These are phyloP conservation scores for Eragrostis tef DNA, from an alignment of 202 grass and related monocot genomes.

Conservation along the genomic window DNA sequence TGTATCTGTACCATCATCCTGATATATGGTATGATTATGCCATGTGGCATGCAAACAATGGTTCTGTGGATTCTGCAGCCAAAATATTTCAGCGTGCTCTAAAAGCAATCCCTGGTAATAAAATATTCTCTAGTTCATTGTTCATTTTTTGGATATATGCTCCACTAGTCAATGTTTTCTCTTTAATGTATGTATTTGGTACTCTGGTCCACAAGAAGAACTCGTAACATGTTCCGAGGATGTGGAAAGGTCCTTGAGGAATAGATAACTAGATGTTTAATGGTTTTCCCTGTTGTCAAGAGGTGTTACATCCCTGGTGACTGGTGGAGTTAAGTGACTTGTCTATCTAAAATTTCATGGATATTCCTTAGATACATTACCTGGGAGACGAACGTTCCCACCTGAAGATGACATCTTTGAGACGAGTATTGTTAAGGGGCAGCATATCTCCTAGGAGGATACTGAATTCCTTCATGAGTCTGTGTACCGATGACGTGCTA, in stretches of 20 bases:
- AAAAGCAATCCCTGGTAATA: conserved; percentile 94
- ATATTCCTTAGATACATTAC: neutral
- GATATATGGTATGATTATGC: conserved; percentile 98
- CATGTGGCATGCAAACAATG: conserved; percentile 77
- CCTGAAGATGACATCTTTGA: conserved; percentile 3
- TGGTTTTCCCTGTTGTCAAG: conserved; percentile 1
- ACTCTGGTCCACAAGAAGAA: neutral
- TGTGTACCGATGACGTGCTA: neutral
- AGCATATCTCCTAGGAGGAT: conserved; percentile 21
- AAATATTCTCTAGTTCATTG: conserved; percentile 40
- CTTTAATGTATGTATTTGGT: conserved; percentile 27
- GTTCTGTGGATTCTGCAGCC: conserved; percentile 75
- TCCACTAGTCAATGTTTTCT: conserved; percentile 9
- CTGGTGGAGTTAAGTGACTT: conserved; percentile 10
- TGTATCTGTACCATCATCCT: conserved; percentile 98
- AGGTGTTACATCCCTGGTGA: neutral
- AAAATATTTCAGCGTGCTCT: conserved; percentile 97
- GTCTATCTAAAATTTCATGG: neutral
- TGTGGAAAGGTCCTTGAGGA: neutral
- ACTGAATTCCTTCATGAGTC: neutral
- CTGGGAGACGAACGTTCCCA: neutral
- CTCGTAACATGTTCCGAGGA: conserved; percentile 34
- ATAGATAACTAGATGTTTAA: neutral
- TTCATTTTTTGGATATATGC: conserved; percentile 18
- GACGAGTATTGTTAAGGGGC: conserved; percentile 2